These are phyloP conservation scores for Penicillium sp. DNA, from an alignment of 2,329 filamentous ascomycete genomes.

Conservation along the genomic window DNA sequence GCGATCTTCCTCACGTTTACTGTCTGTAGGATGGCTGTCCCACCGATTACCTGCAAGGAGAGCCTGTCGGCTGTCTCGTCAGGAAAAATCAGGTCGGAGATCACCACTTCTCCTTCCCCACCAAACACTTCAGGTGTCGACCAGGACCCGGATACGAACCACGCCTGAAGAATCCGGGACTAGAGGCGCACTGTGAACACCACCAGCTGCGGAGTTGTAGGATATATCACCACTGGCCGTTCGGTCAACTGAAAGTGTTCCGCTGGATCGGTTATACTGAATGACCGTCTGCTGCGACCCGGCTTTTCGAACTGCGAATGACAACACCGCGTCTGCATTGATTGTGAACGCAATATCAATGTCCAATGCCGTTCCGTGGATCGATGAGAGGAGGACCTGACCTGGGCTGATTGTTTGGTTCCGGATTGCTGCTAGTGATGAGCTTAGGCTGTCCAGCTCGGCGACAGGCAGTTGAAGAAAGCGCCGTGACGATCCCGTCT, in stretches of 20 bases:
- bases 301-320: conserved; percentile 9
- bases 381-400: background rate
- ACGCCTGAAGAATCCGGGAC: background rate
- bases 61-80: conserved; percentile 7
- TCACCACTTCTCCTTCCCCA: conserved; percentile 12
- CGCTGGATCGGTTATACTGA: background rate
- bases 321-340: background rate
- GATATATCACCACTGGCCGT: conserved; percentile 9
- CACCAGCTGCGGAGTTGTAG: conserved; percentile 12
- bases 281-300: conserved; percentile 11
- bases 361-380: conserved; percentile 7
- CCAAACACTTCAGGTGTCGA: conserved; percentile 21
- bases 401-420: conserved; percentile 14
- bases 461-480: conserved; percentile 20
- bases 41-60: conserved; percentile 9
- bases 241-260: conserved; percentile 12
- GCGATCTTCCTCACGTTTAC: background rate
- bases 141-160: conserved; percentile 5
- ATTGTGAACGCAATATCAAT: conserved; percentile 4
- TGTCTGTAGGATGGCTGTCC: background rate
- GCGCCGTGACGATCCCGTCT: conserved; percentile 3
- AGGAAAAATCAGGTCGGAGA: conserved; percentile 17
- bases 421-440: background rate
- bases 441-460: conserved; percentile 4
- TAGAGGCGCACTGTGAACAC: conserved; percentile 4